Evolutionary conservation across 2,329 filamentous ascomycete species (phyloP).

Genomic region (Exophiala sp.): DNA sequence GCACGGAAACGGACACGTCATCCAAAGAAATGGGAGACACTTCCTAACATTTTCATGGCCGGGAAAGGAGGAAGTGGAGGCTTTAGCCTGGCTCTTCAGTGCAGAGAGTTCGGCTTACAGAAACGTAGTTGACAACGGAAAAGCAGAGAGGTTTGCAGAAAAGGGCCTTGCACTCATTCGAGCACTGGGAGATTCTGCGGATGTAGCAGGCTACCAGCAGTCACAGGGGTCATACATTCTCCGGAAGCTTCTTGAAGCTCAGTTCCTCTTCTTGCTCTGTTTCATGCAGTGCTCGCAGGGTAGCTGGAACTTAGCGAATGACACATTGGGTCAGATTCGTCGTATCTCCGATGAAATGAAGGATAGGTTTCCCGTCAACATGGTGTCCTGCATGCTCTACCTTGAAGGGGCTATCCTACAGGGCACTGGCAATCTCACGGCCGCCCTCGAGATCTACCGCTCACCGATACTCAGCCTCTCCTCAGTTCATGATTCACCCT

Average conservation of each 20-base stretch:
- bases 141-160: constrained; percentile 51
- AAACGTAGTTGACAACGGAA: constrained; percentile 50
- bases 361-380: constrained; percentile 36
- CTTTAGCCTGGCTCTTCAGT: constrained; percentile 54
- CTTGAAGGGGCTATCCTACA: constrained; percentile 70
- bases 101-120: constrained; percentile 51
- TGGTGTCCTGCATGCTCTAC: constrained; percentile 59
- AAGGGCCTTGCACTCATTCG: constrained; percentile 45
- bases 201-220: constrained; percentile 25
- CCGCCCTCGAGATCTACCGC: constrained; percentile 62
- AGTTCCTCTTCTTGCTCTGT: constrained; percentile 64
- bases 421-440: constrained; percentile 65
- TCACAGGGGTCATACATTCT: constrained; percentile 39
- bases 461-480: constrained; percentile 54
- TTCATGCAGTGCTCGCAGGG: constrained; percentile 64
- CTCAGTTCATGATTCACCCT: constrained; percentile 10
- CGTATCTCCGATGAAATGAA: constrained; percentile 42
- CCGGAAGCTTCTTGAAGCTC: constrained; percentile 60
- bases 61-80: constrained; percentile 54
- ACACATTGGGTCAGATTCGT: constrained; percentile 52
- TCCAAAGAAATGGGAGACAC: constrained; percentile 40
- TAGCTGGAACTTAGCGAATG: constrained; percentile 60
- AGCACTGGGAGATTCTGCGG: constrained; percentile 33
- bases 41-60: constrained; percentile 56
- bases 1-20: constrained; percentile 38